Percentiles rank a stretch among this genome's conserved stretches.
These are phyloP conservation scores for Oryza glaberrima DNA, from an alignment of 176 grass and related monocot species.

Conservation along the genomic window DNA sequence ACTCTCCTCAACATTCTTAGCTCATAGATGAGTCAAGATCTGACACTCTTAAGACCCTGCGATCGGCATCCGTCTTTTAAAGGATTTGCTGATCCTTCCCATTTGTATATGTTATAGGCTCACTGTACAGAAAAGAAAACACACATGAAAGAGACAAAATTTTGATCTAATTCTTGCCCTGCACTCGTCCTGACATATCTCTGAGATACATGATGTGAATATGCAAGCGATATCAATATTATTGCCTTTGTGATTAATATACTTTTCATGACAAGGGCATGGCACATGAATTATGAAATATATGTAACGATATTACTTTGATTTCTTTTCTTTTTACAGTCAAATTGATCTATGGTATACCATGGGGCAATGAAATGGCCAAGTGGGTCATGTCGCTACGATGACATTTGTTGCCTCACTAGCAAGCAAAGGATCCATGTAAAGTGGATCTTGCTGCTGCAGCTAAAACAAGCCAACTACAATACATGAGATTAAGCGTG, in stretches of 20 bases:
- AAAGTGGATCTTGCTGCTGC: neutral
- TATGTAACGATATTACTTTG: neutral
- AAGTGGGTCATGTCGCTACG: neutral
- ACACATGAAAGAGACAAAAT: constrained; percentile 28
- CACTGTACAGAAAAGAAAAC: constrained; percentile 25
- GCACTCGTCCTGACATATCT: neutral
- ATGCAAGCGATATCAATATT: neutral
- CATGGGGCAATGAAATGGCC: too few species aligned
- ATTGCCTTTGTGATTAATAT: neutral
- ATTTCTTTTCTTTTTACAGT: neutral
- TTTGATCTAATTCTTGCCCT: constrained; percentile 28
- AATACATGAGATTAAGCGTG: neutral
- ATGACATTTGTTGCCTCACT: neutral
- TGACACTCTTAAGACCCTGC: constrained; percentile 9
- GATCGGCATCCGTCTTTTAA: constrained; percentile 45
- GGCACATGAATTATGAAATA: neutral
- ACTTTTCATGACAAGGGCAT: neutral
- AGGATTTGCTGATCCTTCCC: constrained; percentile 15
- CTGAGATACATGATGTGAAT: neutral
- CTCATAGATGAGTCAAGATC: constrained; percentile 12
- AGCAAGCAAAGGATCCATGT: neutral
- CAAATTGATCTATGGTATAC: neutral
- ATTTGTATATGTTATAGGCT: constrained; percentile 17
- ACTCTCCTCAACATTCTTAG: constrained; percentile 55
- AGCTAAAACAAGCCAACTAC: neutral